Evolutionary conservation across 2,329 filamentous ascomycete species (phyloP).

Genomic region (Aspergillus floridensis): DNA sequence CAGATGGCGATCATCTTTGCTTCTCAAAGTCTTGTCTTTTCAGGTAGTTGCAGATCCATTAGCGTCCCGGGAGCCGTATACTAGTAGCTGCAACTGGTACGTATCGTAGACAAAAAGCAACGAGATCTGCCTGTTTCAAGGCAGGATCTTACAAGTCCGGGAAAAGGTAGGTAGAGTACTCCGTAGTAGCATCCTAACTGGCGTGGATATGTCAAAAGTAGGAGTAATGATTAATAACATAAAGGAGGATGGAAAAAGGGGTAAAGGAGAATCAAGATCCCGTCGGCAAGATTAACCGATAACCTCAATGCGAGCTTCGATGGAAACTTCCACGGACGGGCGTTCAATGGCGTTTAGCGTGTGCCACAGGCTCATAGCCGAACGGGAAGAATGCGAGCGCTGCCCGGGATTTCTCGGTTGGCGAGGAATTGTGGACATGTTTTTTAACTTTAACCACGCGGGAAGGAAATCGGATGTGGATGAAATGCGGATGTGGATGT

Average conservation of each 20-base stretch:
- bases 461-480: not conserved
- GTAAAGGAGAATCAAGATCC: not conserved
- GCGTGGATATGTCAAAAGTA: not conserved
- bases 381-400: not conserved
- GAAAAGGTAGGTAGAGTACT: too few relatives aligned
- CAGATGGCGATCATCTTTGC: not conserved
- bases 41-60: not conserved
- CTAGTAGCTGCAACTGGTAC: not conserved
- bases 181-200: not conserved
- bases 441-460: not conserved
- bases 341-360: not conserved
- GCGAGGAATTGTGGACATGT: not conserved
- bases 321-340: conserved; percentile 6
- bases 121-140: not conserved
- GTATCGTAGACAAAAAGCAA: not conserved
- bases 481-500: not conserved
- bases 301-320: not conserved
- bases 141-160: not conserved
- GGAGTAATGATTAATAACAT: not conserved
- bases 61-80: not conserved
- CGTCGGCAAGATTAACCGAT: not conserved
- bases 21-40: not conserved
- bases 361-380: not conserved
- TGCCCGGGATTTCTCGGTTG: not conserved
- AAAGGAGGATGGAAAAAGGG: not conserved